Evolutionary conservation across 2,329 filamentous ascomycete species (phyloP), one percentile per base, ranked within the genome.

Genomic region (Chaetomiaceae sp.): DNA sequence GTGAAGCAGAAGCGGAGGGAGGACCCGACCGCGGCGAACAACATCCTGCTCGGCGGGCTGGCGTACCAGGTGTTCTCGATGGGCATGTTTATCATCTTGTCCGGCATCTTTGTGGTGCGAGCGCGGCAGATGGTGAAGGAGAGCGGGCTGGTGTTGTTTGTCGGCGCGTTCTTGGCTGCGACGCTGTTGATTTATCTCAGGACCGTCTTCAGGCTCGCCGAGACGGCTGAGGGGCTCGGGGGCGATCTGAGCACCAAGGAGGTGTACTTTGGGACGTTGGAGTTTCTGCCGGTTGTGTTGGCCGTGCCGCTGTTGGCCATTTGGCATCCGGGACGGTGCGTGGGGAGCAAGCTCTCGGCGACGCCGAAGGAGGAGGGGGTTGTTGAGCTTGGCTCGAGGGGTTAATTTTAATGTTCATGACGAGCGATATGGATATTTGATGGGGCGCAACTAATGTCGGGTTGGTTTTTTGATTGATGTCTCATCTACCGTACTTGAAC

Each of bases 31-130:
- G 70, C 66, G 1, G 70, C 73, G 1, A 81, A 81, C 58, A 73
- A 79, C 53, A 79, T 82, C 55, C 64, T 82, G 2, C 69, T 81
- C 1, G 77, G 71, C 1, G 78, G 78, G 8, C 62, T 82, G 3
- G 74, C 73, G 0, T 75, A 80, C 51, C 78, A 82, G 56, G 73
- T 75, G 7, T 74, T 78, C 49, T 69, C 72, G 0, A 77, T 81
- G 44, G 66, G 71, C 12, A 59, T 75, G 4, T 77, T 77, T 38
- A 66, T 79, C 46, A 58, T 74, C 7, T 59, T 78, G 0, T 63
- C 72, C 0, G 62, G 57, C 3, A 63, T 63, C 4, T 78, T 77
- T 46, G 55, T 76, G 35, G 63, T 65, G 43, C 66, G 67, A 5
- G 69, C 57, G 44, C 5, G 60, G 57, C 14, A 7, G 33, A 12